These are phyloP conservation scores for Corniculantispora saksenae DNA, from an alignment of 2,329 filamentous ascomycete genomes.

Conservation along the genomic window DNA sequence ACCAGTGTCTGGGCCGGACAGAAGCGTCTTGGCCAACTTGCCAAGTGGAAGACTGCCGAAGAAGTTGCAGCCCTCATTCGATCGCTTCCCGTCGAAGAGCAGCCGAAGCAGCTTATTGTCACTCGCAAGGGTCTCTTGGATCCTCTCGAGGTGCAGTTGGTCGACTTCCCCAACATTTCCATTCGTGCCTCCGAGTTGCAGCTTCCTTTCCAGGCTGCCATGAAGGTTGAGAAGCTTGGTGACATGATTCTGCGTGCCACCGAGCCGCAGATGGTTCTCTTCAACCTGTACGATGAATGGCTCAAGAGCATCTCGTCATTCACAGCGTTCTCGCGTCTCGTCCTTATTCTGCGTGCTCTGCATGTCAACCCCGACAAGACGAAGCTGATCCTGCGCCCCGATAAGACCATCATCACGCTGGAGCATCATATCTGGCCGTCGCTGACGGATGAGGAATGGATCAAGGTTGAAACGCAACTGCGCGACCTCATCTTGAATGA, in stretches of 20 bases:
- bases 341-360: conserved; percentile 88
- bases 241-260: conserved; percentile 98
- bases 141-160: conserved; percentile 92
- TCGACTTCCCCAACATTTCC: conserved; percentile 98
- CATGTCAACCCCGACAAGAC: conserved; percentile 99
- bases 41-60: conserved; percentile 99
- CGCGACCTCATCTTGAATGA: conserved; percentile 96
- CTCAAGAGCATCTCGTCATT: conserved; percentile 97
- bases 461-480: conserved; percentile 97
- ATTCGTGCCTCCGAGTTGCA: conserved; percentile 97
- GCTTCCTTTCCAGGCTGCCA: conserved; percentile 96
- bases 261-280: conserved; percentile 99
- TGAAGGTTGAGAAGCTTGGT: conserved; percentile 99
- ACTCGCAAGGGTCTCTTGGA: conserved; percentile 96
- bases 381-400: conserved; percentile 88
- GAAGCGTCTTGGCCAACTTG: conserved; percentile 96
- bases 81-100: conserved; percentile 94
- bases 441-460: conserved; percentile 94
- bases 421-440: conserved; percentile 99
- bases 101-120: conserved; percentile 97
- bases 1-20: conserved; percentile 99
- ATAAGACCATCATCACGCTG: conserved; percentile 97
- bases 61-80: conserved; percentile 97
- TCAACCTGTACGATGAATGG: conserved; percentile 99
- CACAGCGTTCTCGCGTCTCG: conserved; percentile 93